Evolutionary conservation across 2,329 filamentous ascomycete species (phyloP).

Genomic region (Nemania sp.): DNA sequence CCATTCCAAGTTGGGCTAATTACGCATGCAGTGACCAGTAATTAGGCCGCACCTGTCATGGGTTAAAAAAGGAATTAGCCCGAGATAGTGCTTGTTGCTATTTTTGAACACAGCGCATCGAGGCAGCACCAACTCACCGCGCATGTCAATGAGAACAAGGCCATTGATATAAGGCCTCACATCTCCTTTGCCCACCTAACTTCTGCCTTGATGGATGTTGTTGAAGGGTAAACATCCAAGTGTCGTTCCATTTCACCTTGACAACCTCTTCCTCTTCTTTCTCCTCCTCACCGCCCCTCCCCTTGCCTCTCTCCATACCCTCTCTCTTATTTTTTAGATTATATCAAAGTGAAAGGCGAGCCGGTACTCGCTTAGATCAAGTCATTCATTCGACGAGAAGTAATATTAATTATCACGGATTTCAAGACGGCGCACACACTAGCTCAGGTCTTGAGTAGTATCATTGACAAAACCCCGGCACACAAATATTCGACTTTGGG

Average conservation of each 20-base stretch:
- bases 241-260: constrained; percentile 53
- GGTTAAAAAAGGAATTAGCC: constrained; percentile 49
- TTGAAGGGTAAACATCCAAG: constrained; percentile 53
- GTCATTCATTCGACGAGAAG: constrained; percentile 54
- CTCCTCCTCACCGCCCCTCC: constrained; percentile 42
- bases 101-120: constrained; percentile 48
- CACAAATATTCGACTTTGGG: constrained; percentile 38
- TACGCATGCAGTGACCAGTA: constrained; percentile 42
- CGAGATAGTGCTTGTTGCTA: constrained; percentile 44
- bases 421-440: constrained; percentile 28
- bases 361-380: constrained; percentile 62
- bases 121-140: constrained; percentile 39
- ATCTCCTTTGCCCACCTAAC: constrained; percentile 49
- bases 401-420: constrained; percentile 47
- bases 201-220: constrained; percentile 49
- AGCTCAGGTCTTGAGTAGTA: constrained; percentile 33
- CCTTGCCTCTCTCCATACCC: constrained; percentile 41
- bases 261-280: constrained; percentile 41
- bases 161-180: constrained; percentile 63
- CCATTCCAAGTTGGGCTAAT: constrained; percentile 39
- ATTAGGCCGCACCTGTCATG: constrained; percentile 41
- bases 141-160: constrained; percentile 48
- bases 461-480: constrained; percentile 36
- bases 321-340: constrained; percentile 40
- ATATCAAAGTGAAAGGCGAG: constrained; percentile 55